A percentile compares a stretch with the other conserved stretches of the same genome.
Evolutionary conservation across 1,284 basidiomycete species (phyloP).

Genomic region (Leccinum fallax): DNA sequence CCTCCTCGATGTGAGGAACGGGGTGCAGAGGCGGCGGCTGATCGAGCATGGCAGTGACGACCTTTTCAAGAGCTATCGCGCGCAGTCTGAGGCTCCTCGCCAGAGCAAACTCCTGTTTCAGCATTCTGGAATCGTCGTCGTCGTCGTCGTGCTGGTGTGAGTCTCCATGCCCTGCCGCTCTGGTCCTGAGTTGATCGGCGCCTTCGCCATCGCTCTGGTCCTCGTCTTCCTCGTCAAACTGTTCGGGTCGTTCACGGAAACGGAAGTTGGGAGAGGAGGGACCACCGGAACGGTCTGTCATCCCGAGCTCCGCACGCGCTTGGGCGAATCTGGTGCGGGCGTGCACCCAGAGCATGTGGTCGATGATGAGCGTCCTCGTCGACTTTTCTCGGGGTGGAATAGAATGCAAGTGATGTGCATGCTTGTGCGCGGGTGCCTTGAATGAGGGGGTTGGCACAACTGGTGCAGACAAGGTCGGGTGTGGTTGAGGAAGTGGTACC

Average conservation of each 20-base stretch:
- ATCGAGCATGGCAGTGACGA: constrained; percentile 75
- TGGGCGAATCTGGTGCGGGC: constrained; percentile 78
- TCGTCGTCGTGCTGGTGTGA: constrained; percentile 44
- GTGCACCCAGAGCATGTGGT: constrained; percentile 83
- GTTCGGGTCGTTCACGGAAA: constrained; percentile 68
- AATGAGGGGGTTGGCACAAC: constrained; percentile 20
- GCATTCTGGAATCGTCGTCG: constrained; percentile 59
- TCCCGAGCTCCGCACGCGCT: constrained; percentile 76
- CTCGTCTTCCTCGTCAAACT: constrained; percentile 72
- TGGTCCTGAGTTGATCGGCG: constrained; percentile 50
- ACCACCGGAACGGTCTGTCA: constrained; percentile 77
- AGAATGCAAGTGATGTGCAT: constrained; percentile 53
- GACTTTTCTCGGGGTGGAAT: constrained; percentile 80
- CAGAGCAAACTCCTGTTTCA: constrained; percentile 59
- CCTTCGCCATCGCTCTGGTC: constrained; percentile 66
- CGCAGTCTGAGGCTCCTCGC: constrained; percentile 65
- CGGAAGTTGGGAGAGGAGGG: constrained; percentile 54
- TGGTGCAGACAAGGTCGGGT: constrained; percentile 14
- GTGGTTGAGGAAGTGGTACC: constrained; percentile 8
- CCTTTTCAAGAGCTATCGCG: constrained; percentile 78
- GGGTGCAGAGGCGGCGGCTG: constrained; percentile 65
- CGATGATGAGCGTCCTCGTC: constrained; percentile 77
- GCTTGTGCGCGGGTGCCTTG: constrained; percentile 40
- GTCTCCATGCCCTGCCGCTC: constrained; percentile 53
- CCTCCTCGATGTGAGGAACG: constrained; percentile 46